Base-by-base conservation (phyloP, 495 filamentous ascomycete genomes). In the Penicillium riverlandense region DNA sequence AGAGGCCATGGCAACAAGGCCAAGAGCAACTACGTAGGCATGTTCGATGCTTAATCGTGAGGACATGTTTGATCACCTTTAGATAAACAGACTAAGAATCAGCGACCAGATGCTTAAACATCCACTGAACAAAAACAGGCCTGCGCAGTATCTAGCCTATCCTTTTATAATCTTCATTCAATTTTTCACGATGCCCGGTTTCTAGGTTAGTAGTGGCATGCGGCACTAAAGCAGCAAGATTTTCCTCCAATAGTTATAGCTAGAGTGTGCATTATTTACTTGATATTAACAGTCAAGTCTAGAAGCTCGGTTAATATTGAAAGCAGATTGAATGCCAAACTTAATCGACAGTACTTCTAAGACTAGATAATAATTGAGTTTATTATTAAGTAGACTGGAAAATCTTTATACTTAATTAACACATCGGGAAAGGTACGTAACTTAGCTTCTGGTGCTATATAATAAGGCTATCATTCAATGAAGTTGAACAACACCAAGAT, bases 1-100 rank as follows among this genome's bases (percentile, higher is more conserved):
- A 28, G 69, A 67, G 39, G 45, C 52, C 11, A 57, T 58, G 51
- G 55, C 65, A 41, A 61, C 49, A 35, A 76, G 64, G 29, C 63
- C 58, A n/a, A 74, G 44, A 43, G 66, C 63, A 37, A 67, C 16
- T 28, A 58, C 48, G 38, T 58, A 43, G 32, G 52, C 44, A 38
- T 50, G 66, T 37, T 61, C 50, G 37, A 66, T n/a, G 45, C 47
- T 68, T 48, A 40, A 38, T 52, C 55, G 55, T 43, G 62, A 63
- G 32, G 56, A 55, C 70, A 74, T 73, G 33, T 43, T 55, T 53
- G 47, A 54, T 50, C 38, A 45, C 47, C 47, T 41, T 49, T 48
- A 12, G 32, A 15, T 27, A 34, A n/a, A 32, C 12, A 14, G 30
- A 13, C 11, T 2, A 28, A 16, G n/a, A 33, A 11, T 0, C 11